Base-by-base conservation (phyloP, 192 early-diverging fungal species). In the Mycoemilia scoparia region DNA sequence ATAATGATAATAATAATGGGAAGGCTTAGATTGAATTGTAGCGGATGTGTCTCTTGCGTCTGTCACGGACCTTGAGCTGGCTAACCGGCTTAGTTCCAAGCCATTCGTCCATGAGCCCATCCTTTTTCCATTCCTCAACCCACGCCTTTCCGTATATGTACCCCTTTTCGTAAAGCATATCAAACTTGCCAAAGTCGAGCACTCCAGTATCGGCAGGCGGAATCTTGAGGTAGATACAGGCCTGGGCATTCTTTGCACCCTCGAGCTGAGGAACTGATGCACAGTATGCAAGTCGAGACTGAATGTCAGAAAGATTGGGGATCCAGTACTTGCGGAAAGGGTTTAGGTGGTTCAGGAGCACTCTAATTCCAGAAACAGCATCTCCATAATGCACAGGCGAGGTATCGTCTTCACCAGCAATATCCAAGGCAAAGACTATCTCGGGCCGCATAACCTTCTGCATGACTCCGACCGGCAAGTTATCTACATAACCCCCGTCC, bases 401-500 rank as follows among this genome's bases (percentile, higher is more conserved):
- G 3, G 85, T 96, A 47, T 96, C 90, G 60, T 99, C 82, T 29
- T 82, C 77, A 23, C 65, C 64, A 4, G 85, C 85, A 19, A 99
- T 90, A 53, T 95, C 90, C 1, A 98, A 72, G 0, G 91, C 91
- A 73, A 98, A 82, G 29, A 95, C 79, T 31, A 77, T 78, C 31
- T 82, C 60, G 1, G 91, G 91, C 0, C 89, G 89, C 29, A 84
- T 54, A 24, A 64, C 64, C 42, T 69, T 71, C 50, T 73, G 69
- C 43, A 76, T 75, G 2, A 86, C 64, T 38, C 76, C 76, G 2
- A 90, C 95, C 0, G 95, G 95, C 40, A 99, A 56, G 52, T 96
- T 95, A 52, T 96, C 87, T 60, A 96, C 70, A 53, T 99, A 99
- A 3, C 95, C 95, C 36, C 95, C 95, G 48, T 99, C 95, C 8